Base-by-base conservation (phyloP, 495 filamentous ascomycete genomes). In the Neurospora tetraspora region DNA sequence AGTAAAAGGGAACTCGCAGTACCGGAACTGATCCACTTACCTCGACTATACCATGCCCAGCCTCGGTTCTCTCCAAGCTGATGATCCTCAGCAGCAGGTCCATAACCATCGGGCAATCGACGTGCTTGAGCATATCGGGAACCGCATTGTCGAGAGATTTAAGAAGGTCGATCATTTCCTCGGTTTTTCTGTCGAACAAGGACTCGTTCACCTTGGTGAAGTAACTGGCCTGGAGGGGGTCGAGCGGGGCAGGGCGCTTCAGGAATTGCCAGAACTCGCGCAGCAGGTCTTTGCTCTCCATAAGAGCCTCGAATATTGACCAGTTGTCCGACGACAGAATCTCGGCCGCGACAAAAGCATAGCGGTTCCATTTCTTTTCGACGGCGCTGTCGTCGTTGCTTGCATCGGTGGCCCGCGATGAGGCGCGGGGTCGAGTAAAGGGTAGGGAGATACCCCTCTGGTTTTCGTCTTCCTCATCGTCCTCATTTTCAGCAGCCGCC, bases 171-270 rank as follows among this genome's bases (percentile, higher is more conserved):
- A 99, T 82, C 94, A 98, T 98, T 73, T 97, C 94, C 74, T 94
- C 92, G 39, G 96, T 98, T 87, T 98, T 98, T 81, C 94, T 96
- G 81, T 98, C 96, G 71, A 99, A 90, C 20, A 99, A 83, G 3
- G 94, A 90, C 80, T 99, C 96, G 82, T 98, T 98, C 75, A 99
- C 93, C 79, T 98, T 99, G 18, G 96, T 98, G 79, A 99, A 99
- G 76, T 98, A 98, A 74, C 94, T 94, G 7, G 96, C 96, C 82
- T 97, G 94, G 3, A 97, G 85, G 34, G 94, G 91, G 79, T 98
- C 95, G 69, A 99, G 86, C 18, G 94, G 93, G 23, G 93, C 83
- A 5, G 91, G 84, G 27, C 90, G 87, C 76, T 92, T 92, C 70
- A 98, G 79, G 80, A 97, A 99, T 16, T 90, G 84, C 96, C 96